Percentiles rank a stretch among this genome's conserved stretches.
These are phyloP conservation scores for Ambrosiella xylebori DNA, from an alignment of 2,329 filamentous ascomycete genomes.

Conservation along the genomic window DNA sequence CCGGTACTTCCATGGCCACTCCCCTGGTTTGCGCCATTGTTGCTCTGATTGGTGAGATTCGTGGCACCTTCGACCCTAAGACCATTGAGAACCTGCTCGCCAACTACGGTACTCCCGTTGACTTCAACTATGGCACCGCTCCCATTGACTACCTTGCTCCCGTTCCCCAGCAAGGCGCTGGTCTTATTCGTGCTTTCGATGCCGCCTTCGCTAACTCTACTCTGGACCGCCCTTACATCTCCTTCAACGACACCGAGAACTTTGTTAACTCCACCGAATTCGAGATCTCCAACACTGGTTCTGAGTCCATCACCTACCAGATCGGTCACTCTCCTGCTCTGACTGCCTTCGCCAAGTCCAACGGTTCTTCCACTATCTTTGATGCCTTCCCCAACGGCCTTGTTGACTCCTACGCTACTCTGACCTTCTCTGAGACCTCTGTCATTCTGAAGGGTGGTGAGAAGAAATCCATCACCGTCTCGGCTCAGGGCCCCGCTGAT, in stretches of 20 bases:
- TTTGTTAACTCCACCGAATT: conserved; percentile 33
- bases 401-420: conserved; percentile 23
- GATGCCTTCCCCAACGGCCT: conserved; percentile 29
- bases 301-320: conserved; percentile 31
- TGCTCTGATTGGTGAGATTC: conserved; percentile 35
- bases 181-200: conserved; percentile 40
- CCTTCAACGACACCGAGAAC: conserved; percentile 48
- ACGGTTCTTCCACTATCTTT: conserved; percentile 20
- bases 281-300: conserved; percentile 36
- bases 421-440: conserved; percentile 26
- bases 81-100: conserved; percentile 32
- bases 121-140: conserved; percentile 28
- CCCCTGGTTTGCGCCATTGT: conserved; percentile 37
- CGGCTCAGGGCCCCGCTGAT: conserved; percentile 19
- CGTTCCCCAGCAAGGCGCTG: conserved; percentile 42
- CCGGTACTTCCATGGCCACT: conserved; percentile 43
- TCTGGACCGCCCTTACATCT: conserved; percentile 37
- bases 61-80: conserved; percentile 33
- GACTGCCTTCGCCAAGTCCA: conserved; percentile 35
- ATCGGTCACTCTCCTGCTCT: conserved; percentile 33
- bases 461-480: conserved; percentile 18
- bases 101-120: conserved; percentile 30
- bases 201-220: conserved; percentile 36
- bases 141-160: conserved; percentile 30
- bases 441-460: conserved; percentile 22